Conservation (phyloP, 148 eudicot genomes). For the Heliosperma pusillum region DNA sequence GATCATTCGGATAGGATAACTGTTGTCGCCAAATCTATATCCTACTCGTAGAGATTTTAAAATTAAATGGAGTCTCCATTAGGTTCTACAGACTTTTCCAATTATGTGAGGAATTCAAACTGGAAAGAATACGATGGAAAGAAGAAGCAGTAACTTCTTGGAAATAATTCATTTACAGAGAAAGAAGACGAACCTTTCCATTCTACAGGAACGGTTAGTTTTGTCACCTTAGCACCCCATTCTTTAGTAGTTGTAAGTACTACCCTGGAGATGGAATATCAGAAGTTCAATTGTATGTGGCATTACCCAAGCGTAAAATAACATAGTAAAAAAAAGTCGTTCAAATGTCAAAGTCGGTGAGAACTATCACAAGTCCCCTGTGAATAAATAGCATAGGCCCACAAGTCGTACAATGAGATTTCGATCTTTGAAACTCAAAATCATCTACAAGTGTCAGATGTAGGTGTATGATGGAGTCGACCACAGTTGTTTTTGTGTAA, state of each 20-base stretch:
- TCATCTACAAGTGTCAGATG: no score
- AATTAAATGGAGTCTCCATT: no score
- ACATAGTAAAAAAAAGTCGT: neutral
- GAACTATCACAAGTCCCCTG: neutral
- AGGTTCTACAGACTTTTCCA: no score
- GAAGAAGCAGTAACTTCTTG: neutral
- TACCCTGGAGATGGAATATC: constrained; percentile 45
- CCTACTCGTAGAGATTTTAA: no score
- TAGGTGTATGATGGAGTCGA: no score
- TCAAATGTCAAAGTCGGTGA: neutral
- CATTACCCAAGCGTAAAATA: constrained; percentile 5
- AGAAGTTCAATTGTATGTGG: neutral
- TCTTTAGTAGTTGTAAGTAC: constrained; percentile 65
- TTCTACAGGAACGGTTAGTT: constrained; percentile 74
- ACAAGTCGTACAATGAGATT: neutral
- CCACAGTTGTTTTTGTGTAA: no score
- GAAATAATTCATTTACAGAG: neutral
- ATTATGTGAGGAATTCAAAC: no score
- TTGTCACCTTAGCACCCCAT: constrained; percentile 72
- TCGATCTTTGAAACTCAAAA: neutral
- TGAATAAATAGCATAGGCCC: neutral
- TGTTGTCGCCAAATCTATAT: no score
- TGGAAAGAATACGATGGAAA: no score
- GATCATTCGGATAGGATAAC: no score
- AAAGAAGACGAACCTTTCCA: constrained; percentile 68